A percentile compares a stretch with the other conserved stretches of the same genome.
These are phyloP conservation scores for Citrus trifoliata DNA, from an alignment of 345 rosid genomes.

Conservation along the genomic window DNA sequence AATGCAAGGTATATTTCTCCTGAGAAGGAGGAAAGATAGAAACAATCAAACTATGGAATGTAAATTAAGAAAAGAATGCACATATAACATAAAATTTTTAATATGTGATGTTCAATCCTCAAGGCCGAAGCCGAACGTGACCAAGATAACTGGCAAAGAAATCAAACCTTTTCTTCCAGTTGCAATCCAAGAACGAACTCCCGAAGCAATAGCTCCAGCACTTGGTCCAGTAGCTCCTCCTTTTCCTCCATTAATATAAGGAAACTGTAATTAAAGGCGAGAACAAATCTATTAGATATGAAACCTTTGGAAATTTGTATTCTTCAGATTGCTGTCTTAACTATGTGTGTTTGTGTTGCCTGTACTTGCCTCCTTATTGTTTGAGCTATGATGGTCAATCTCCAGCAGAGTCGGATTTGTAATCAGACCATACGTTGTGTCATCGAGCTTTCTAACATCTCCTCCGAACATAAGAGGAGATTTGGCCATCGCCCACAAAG, in stretches of 20 bases:
- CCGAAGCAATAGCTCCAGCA: slow-evolving; percentile 15
- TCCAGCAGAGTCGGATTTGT: slow-evolving; percentile 69
- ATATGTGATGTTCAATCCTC: too few relatives aligned
- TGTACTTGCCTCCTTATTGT: slow-evolving; percentile 60
- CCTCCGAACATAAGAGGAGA: slow-evolving; percentile 95
- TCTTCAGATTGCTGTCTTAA: not conserved
- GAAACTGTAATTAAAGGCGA: slow-evolving; percentile 39
- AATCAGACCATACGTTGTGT: slow-evolving; percentile 52
- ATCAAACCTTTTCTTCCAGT: slow-evolving; percentile 64
- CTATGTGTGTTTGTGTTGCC: not conserved
- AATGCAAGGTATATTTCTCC: slow-evolving; percentile 57
- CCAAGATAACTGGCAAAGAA: not conserved
- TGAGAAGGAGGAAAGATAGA: slow-evolving; percentile 2
- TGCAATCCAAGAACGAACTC: slow-evolving; percentile 80
- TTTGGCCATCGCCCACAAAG: slow-evolving; percentile 91
- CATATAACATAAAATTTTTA: not conserved
- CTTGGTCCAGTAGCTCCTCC: slow-evolving; percentile 6
- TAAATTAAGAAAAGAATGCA: too few relatives aligned
- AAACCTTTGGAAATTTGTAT: not conserved
- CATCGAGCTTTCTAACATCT: slow-evolving; percentile 67
- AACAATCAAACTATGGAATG: not conserved
- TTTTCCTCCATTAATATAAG: slow-evolving; percentile 27
- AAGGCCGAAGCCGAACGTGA: too few relatives aligned
- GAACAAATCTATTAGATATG: not conserved
- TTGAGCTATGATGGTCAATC: slow-evolving; percentile 59